Percentiles rank a stretch among this genome's conserved stretches.
Conservation (phyloP, 371 early-diverging fungal species). For the Circinella umbellata region DNA sequence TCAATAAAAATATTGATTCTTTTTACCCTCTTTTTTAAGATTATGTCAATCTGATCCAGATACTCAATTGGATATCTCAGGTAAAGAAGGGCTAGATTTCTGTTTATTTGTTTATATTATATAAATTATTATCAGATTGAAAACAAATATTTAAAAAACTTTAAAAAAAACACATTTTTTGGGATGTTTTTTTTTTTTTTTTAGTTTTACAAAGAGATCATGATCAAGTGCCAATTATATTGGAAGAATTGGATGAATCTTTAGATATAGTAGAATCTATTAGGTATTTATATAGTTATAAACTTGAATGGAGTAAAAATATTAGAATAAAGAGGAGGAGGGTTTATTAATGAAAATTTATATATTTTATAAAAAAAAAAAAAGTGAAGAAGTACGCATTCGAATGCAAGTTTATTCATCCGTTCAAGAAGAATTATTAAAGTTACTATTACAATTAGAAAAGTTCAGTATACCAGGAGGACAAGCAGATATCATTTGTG, state of each 20-base stretch:
- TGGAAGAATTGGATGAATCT: slow-evolving; percentile 35
- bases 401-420: slow-evolving; percentile 33
- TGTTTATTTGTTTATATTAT: no score
- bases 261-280: slow-evolving; percentile 39
- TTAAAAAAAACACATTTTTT: no score
- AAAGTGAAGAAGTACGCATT: slow-evolving; percentile 40
- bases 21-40: slow-evolving; percentile 9
- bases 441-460: slow-evolving; percentile 37
- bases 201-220: slow-evolving; percentile 46
- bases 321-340: background rate
- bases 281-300: slow-evolving; percentile 17
- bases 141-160: background rate
- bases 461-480: slow-evolving; percentile 31
- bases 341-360: background rate
- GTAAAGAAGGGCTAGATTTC: slow-evolving; percentile 5
- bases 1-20: no score
- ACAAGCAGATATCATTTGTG: slow-evolving; percentile 38
- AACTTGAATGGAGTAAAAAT: no score
- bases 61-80: slow-evolving; percentile 42
- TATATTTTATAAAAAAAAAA: background rate
- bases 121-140: no score
- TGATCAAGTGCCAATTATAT: slow-evolving; percentile 48
- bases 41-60: slow-evolving; percentile 43
- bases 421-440: slow-evolving; percentile 33
- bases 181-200: no score